Percentiles rank a stretch among this genome's conserved stretches.
These are phyloP conservation scores for Colletotrichum lupini DNA, from an alignment of 2,329 filamentous ascomycete species.

Conservation along the genomic window DNA sequence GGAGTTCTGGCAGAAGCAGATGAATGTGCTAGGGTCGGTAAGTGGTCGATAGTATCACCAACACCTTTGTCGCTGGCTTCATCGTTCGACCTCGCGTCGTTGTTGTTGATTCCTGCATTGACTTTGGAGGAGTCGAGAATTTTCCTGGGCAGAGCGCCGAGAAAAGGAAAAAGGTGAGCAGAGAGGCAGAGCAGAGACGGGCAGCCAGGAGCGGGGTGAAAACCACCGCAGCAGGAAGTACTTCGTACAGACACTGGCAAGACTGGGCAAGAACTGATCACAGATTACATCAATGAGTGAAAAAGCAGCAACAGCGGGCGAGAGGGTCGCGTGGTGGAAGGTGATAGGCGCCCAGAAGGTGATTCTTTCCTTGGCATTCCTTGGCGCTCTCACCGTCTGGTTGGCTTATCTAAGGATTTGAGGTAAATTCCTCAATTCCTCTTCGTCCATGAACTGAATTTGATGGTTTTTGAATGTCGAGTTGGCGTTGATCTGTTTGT, in stretches of 20 bases:
- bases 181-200: background rate
- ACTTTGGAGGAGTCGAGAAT: background rate
- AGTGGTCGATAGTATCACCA: background rate
- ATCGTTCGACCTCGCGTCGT: background rate
- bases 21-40: background rate
- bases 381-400: conserved; percentile 28
- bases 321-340: conserved; percentile 33
- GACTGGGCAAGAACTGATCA: background rate
- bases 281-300: conserved; percentile 31
- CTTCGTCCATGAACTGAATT: background rate
- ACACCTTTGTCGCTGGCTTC: background rate
- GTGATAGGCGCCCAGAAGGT: conserved; percentile 27
- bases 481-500: background rate
- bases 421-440: background rate
- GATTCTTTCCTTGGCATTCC: conserved; percentile 17
- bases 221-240: background rate
- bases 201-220: background rate
- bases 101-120: background rate
- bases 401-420: background rate
- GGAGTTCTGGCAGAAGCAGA: background rate
- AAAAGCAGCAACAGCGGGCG: background rate
- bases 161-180: background rate
- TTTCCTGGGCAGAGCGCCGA: background rate
- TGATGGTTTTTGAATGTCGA: background rate
- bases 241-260: background rate